A percentile compares a stretch with the other conserved stretches of the same genome.
These are phyloP conservation scores for Penicillium olsonii DNA, from an alignment of 2,329 filamentous ascomycete genomes.

Conservation along the genomic window DNA sequence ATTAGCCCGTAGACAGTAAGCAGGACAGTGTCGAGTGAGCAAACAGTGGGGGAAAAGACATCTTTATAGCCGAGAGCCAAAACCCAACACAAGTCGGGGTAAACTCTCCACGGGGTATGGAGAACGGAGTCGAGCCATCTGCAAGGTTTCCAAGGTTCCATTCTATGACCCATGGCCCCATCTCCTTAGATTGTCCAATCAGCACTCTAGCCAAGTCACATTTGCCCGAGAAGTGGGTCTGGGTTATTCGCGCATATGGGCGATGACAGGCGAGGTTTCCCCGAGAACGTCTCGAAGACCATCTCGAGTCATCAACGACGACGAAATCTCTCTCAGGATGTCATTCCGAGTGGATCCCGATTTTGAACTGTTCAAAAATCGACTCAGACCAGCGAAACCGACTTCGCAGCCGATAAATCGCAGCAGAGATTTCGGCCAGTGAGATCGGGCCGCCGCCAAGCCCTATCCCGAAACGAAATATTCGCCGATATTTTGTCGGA, in stretches of 20 bases:
- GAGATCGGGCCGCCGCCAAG: constrained; percentile 1
- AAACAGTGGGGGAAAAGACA: neutral
- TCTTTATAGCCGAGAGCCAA: neutral
- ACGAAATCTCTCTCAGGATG: neutral
- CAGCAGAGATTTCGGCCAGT: neutral
- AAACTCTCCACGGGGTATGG: constrained; percentile 2
- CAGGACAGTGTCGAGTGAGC: neutral
- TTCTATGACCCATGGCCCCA: neutral
- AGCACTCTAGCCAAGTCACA: neutral
- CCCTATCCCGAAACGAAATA: neutral
- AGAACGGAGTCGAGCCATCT: no score
- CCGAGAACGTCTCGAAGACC: neutral
- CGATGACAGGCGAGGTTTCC: neutral
- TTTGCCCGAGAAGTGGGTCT: neutral
- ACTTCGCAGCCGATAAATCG: neutral
- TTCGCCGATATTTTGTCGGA: neutral
- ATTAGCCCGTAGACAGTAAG: neutral
- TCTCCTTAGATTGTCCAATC: neutral
- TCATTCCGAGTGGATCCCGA: neutral
- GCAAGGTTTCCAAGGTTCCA: neutral
- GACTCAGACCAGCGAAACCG: neutral
- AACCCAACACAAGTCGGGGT: neutral
- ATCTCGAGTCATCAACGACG: neutral
- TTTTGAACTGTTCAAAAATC: neutral
- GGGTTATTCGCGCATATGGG: neutral